Base-by-base conservation (phyloP, 495 filamentous ascomycete species). In the Hypoxylon lienhwacheense region DNA sequence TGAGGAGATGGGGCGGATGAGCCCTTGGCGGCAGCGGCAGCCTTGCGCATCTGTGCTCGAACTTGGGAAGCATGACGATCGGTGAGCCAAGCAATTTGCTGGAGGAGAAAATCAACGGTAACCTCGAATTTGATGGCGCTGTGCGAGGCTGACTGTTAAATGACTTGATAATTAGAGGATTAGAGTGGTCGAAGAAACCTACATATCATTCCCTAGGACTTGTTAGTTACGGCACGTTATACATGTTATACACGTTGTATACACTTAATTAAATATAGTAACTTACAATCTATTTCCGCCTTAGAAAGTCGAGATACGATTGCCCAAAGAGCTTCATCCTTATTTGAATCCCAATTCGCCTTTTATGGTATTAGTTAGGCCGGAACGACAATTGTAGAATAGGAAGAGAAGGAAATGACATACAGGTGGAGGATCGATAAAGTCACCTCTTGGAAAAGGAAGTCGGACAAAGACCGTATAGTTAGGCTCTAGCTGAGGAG, bases 1-100 rank as follows among this genome's bases (percentile, higher is more conserved):
- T 79, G 68, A 15, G 78, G 77, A n/a, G 75, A 79, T 0, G 77
- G 77, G 5, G 75, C 74, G 15, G 69, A 59, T 12, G 77, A 76
- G 47, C 79, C 79, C 21, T 75, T 78, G 12, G 69, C 59, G 5
- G 69, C 68, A 3, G 74, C 65, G 3, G 57, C 49, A 21, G 87
- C 85, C 70, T 85, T 92, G 40, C 85, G 81, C 81, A 98, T 91
- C 72, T 97, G 91, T 5, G 89, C 90, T 58, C 88, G 83, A 26
- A 96, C 87, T 66, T 96, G 87, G 0, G 86, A 86, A 5, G 95
- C 77, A 69, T 97, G 90, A 33, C 87, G 82, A 71, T 98, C 91
- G 62, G 95, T 95, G 1, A 97, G 84, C 86, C 91, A 97, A 72
- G 89, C 89, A 53, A 89, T 90, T 68, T 97, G 90, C 67, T 97